Percentiles rank a stretch among this genome's conserved stretches.
Evolutionary conservation across 805 yeast genomes (phyloP).

Genomic region (Pichia deserticola): DNA sequence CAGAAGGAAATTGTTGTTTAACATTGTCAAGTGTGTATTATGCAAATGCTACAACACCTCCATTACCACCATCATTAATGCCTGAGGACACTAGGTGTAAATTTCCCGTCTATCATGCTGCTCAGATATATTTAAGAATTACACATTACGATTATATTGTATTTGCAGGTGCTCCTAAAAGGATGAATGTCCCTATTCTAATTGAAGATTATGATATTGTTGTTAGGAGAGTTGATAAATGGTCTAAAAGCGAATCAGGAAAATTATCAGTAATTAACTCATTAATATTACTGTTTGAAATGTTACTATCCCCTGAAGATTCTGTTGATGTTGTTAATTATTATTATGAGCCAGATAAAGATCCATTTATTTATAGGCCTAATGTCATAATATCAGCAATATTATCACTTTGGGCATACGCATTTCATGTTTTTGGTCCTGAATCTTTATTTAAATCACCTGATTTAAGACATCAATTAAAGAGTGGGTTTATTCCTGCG

Average conservation of each 20-base stretch:
- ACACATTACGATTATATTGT: slow-evolving; percentile 70
- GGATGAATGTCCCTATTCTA: slow-evolving; percentile 57
- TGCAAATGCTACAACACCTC: slow-evolving; percentile 2
- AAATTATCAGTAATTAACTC: slow-evolving; percentile 47
- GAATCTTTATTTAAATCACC: slow-evolving; percentile 31
- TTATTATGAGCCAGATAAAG: slow-evolving; percentile 30
- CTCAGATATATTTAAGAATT: slow-evolving; percentile 55
- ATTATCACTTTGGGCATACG: slow-evolving; percentile 41
- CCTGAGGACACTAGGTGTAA: slow-evolving; percentile 37
- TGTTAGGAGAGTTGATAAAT: slow-evolving; percentile 37
- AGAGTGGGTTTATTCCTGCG: slow-evolving; percentile 8
- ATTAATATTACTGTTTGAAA: slow-evolving; percentile 47
- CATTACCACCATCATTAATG: slow-evolving; percentile 9
- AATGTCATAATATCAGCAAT: slow-evolving; percentile 32
- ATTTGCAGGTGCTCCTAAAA: slow-evolving; percentile 68
- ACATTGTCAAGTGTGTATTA: slow-evolving; percentile 13
- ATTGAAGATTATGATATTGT: slow-evolving; percentile 44
- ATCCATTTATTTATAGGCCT: slow-evolving; percentile 26
- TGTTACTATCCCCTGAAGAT: slow-evolving; percentile 34
- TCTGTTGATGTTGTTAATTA: slow-evolving; percentile 22
- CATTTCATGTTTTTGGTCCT: slow-evolving; percentile 40
- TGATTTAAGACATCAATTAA: slow-evolving; percentile 1
- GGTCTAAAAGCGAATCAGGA: slow-evolving; percentile 41
- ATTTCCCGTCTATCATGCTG: slow-evolving; percentile 59
- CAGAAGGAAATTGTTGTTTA: slow-evolving; percentile 12